phyloP scores from a whole-genome alignment of 1,139 yeast genomes.

The Debaryomycetaceae sp. region DNA sequence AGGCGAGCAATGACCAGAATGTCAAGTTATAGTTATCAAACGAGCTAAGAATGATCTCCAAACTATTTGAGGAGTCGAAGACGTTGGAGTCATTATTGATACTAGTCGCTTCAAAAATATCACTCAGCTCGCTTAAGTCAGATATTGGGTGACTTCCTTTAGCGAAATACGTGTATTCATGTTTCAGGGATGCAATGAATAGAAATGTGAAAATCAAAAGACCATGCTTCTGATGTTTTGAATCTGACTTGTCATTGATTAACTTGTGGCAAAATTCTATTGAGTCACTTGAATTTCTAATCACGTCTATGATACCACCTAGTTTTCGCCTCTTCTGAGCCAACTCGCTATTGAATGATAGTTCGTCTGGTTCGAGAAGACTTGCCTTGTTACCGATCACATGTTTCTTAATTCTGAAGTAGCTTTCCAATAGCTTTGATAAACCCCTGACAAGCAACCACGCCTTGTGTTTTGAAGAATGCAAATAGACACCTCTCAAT shows the following conservation, averaged over 20 bases:
- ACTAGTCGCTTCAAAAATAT: not conserved
- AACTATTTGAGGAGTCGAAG: not conserved
- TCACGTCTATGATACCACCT: conserved; percentile 15
- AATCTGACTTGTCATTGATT: conserved; percentile 13
- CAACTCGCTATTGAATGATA: conserved; percentile 1
- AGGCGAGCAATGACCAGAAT: conserved; percentile 35
- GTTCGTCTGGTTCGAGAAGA: not conserved
- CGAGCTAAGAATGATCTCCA: not conserved
- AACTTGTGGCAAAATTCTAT: conserved; percentile 20
- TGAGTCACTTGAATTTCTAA: conserved; percentile 13
- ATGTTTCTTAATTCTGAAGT: conserved; percentile 17
- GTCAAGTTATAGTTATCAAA: conserved; percentile 17
- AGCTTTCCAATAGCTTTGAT: conserved; percentile 22
- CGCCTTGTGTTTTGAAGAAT: conserved; percentile 16
- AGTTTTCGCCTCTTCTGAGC: conserved; percentile 17
- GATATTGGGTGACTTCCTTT: not conserved
- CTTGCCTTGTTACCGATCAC: not conserved
- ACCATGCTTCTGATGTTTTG: conserved; percentile 20
- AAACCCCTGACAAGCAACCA: conserved; percentile 36
- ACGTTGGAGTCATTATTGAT: not conserved
- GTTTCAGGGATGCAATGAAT: conserved; percentile 18
- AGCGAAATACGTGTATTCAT: not conserved
- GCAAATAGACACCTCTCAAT: conserved; percentile 21
- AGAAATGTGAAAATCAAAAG: conserved; percentile 11
- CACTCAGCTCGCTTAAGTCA: not conserved